These are phyloP conservation scores for Thoreauomyces humboldtii DNA, from an alignment of 192 early-diverging fungal genomes.

Conservation along the genomic window DNA sequence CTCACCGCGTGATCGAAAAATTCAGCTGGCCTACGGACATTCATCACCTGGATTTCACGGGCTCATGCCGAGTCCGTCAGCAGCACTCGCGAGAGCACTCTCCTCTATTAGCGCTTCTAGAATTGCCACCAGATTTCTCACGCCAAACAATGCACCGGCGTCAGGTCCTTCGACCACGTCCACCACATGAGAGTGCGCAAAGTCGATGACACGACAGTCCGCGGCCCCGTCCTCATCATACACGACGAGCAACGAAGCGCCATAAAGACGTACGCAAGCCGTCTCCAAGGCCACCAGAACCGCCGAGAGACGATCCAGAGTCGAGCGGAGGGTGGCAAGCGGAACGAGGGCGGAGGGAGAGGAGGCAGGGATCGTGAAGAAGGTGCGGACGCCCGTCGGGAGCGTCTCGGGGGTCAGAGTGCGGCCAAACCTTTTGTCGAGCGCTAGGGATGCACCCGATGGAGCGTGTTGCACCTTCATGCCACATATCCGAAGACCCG, in stretches of 20 bases:
- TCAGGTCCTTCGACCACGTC: slow-evolving; percentile 52
- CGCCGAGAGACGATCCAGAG: too few relatives aligned
- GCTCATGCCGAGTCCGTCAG: too few relatives aligned
- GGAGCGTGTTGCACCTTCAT: slow-evolving; percentile 60
- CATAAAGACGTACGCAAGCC: slow-evolving; percentile 63
- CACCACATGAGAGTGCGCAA: slow-evolving; percentile 79
- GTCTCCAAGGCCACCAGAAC: slow-evolving; percentile 55
- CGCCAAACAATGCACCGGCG: slow-evolving; percentile 63
- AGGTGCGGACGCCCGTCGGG: slow-evolving; percentile 55
- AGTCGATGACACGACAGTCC: slow-evolving; percentile 77
- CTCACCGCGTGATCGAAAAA: too few relatives aligned
- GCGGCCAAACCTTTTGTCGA: slow-evolving; percentile 54
- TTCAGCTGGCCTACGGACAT: too few relatives aligned
- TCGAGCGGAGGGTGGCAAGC: slow-evolving; percentile 43
- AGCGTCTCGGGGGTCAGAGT: slow-evolving; percentile 53
- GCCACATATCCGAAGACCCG: slow-evolving; percentile 73
- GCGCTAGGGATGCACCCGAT: slow-evolving; percentile 37
- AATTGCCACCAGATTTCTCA: slow-evolving; percentile 56
- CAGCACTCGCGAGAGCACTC: too few relatives aligned
- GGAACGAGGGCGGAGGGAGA: slow-evolving; percentile 6
- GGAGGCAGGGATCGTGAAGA: slow-evolving; percentile 45
- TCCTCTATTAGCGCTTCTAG: slow-evolving; percentile 44
- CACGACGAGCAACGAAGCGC: slow-evolving; percentile 73
- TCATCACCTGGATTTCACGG: too few relatives aligned
- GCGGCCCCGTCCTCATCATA: slow-evolving; percentile 54